phyloP scores from a whole-genome alignment of 768 basidiomycete genomes.

The Collybiopsis luxurians region DNA sequence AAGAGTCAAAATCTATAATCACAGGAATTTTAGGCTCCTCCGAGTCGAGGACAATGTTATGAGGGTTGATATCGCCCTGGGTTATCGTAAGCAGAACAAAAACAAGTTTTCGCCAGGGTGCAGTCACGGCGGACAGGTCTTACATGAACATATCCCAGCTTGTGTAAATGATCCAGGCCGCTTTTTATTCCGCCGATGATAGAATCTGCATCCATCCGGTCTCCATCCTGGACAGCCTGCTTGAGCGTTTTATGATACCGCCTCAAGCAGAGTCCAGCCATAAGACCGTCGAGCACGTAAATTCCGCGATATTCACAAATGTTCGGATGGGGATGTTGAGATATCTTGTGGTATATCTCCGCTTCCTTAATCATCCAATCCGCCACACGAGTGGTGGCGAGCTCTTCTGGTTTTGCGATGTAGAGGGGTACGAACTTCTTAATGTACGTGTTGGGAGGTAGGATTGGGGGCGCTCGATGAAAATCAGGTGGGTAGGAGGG shows the following conservation, averaged over 20 bases:
- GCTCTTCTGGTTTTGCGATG: background rate
- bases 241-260: background rate
- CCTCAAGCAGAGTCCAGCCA: background rate
- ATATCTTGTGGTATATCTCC: background rate
- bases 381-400: background rate
- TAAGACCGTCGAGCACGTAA: background rate
- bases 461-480: background rate
- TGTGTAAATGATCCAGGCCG: conserved; percentile 2
- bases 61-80: conserved; percentile 9
- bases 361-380: background rate
- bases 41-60: background rate
- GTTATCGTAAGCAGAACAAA: background rate
- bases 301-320: background rate
- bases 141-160: conserved; percentile 7
- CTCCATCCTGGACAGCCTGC: background rate
- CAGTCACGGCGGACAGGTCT: background rate
- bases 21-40: background rate
- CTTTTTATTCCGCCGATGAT: background rate
- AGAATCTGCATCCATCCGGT: background rate
- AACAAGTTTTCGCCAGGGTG: background rate
- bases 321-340: background rate
- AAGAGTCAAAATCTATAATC: conserved; percentile 9
- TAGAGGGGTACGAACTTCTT: background rate
- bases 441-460: background rate
- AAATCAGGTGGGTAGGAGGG: background rate